These are phyloP conservation scores for Fonsecaea pedrosoi DNA, from an alignment of 2,329 filamentous ascomycete genomes.

Conservation along the genomic window DNA sequence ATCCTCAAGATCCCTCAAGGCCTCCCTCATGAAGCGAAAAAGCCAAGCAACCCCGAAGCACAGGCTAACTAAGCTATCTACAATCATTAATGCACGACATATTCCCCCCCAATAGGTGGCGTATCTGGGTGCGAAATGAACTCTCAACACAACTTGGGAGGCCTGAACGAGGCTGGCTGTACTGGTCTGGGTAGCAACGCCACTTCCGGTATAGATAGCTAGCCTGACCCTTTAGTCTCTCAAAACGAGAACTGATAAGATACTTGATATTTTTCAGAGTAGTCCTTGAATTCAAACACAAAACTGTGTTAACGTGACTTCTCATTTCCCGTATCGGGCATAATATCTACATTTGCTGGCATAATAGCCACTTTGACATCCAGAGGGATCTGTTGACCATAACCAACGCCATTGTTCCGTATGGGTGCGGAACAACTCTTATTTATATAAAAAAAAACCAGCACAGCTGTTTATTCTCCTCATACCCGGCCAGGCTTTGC, in stretches of 20 bases:
- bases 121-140: conserved; percentile 1
- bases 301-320: conserved; percentile 2
- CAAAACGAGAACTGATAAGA: background rate
- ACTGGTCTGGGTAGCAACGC: background rate
- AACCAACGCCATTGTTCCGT: conserved; percentile 3
- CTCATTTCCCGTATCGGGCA: conserved; percentile 23
- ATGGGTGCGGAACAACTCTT: background rate
- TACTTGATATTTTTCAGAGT: background rate
- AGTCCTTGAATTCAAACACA: background rate
- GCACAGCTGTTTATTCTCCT: conserved; percentile 13
- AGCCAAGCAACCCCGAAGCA: background rate
- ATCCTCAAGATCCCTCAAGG: background rate
- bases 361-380: conserved; percentile 9
- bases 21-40: background rate
- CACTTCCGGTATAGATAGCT: background rate
- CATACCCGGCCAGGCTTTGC: conserved; percentile 39
- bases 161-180: conserved; percentile 15
- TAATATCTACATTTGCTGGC: conserved; percentile 23
- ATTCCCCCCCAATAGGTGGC: background rate
- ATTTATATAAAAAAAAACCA: background rate
- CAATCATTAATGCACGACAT: conserved; percentile 17
- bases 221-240: conserved; percentile 6
- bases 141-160: conserved; percentile 1
- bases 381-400: conserved; percentile 4
- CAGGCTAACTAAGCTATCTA: background rate